These are phyloP conservation scores for Nannizzia gypsea DNA, from an alignment of 2,329 filamentous ascomycete genomes.

Conservation along the genomic window DNA sequence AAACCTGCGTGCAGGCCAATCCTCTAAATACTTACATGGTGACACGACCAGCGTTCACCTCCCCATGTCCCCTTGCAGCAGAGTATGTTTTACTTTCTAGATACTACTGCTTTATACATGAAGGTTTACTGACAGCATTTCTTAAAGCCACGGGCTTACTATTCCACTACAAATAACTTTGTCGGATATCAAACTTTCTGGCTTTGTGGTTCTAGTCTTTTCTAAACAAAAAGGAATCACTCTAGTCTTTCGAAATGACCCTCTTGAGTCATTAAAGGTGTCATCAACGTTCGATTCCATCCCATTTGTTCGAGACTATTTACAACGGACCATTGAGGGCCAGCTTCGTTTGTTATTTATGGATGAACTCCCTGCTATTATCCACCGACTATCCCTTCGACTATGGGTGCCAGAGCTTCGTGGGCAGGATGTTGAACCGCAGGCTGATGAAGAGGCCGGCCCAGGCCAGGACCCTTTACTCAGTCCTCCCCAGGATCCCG, in stretches of 20 bases:
- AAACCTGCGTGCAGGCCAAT: constrained; percentile 95
- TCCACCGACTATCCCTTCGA: constrained; percentile 78
- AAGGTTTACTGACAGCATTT: constrained; percentile 8
- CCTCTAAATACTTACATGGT: constrained; percentile 91
- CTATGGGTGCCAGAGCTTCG: constrained; percentile 83
- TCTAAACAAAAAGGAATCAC: constrained; percentile 95
- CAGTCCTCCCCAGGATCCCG: constrained; percentile 67
- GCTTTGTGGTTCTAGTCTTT: constrained; percentile 95
- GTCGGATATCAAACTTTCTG: constrained; percentile 88
- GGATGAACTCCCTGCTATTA: constrained; percentile 94
- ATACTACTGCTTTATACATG: neutral
- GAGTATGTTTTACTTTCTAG: constrained; percentile 35
- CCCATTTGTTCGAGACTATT: constrained; percentile 91
- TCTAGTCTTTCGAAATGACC: constrained; percentile 94
- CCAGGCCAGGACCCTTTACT: constrained; percentile 66
- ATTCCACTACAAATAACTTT: constrained; percentile 96
- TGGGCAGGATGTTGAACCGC: constrained; percentile 42
- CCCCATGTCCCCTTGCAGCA: constrained; percentile 81
- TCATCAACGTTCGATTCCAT: constrained; percentile 99
- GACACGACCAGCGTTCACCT: constrained; percentile 84
- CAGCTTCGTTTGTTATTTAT: constrained; percentile 90
- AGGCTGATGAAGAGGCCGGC: constrained; percentile 36
- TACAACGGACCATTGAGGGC: constrained; percentile 90
- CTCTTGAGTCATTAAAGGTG: constrained; percentile 92
- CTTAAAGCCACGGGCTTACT: constrained; percentile 60